phyloP scores from a whole-genome alignment of 768 basidiomycete genomes.

The Nevesoporus exiguus region DNA sequence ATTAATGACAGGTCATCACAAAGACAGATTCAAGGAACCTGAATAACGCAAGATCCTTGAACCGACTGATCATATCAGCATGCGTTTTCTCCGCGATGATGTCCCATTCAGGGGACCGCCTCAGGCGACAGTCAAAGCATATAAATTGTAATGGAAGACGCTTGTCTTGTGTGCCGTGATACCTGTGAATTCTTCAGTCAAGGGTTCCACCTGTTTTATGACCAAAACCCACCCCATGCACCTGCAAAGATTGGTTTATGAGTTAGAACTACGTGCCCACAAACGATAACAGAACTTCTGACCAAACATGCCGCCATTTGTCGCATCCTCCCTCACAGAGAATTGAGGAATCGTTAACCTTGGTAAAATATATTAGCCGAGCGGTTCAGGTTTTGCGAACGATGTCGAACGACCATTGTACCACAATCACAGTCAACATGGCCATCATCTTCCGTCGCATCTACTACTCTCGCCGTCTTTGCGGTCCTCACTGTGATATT shows the following conservation, averaged over 20 bases:
- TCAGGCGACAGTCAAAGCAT: conserved; percentile 77
- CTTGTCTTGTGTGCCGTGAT: conserved; percentile 54
- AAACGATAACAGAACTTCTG: conserved; percentile 16
- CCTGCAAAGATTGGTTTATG: conserved; percentile 15
- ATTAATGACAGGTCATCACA: background rate
- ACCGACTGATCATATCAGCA: conserved; percentile 54
- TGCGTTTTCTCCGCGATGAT: conserved; percentile 59
- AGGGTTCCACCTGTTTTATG: background rate
- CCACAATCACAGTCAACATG: conserved; percentile 70
- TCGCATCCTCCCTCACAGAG: conserved; percentile 73
- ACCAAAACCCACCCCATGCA: conserved; percentile 37
- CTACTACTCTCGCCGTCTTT: conserved; percentile 11
- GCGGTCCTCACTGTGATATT: background rate
- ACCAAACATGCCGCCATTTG: conserved; percentile 79
- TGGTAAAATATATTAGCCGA: background rate
- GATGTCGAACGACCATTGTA: conserved; percentile 39
- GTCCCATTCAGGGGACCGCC: conserved; percentile 64
- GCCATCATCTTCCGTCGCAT: conserved; percentile 30
- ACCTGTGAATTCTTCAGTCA: conserved; percentile 38
- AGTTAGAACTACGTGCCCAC: background rate
- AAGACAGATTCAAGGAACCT: conserved; percentile 41
- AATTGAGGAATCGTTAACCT: conserved; percentile 56
- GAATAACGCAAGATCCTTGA: conserved; percentile 66
- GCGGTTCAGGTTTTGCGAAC: background rate
- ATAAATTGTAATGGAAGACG: conserved; percentile 59